Percentiles rank a stretch among this genome's conserved stretches.
Conservation (phyloP, 257 asterid genomes). For the Mentha longifolia region DNA sequence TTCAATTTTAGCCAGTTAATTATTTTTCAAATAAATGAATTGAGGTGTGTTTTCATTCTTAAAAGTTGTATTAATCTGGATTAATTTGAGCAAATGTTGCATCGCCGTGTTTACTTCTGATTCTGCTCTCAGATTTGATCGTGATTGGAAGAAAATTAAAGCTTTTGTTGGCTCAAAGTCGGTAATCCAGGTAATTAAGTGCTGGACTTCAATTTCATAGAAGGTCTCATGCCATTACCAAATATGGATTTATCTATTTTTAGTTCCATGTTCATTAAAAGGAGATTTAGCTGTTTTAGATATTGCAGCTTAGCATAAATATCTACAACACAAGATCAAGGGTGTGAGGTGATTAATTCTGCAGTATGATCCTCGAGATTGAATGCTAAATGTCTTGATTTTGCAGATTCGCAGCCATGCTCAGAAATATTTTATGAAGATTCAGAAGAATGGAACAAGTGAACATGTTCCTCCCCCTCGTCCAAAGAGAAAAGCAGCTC, state of each 20-base stretch:
- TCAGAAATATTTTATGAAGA: slow-evolving; percentile 83
- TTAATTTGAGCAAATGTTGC: too few relatives aligned
- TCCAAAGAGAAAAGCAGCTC: slow-evolving; percentile 88
- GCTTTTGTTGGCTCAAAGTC: slow-evolving; percentile 86
- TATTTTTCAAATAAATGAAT: too few relatives aligned
- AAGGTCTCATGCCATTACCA: too few relatives aligned
- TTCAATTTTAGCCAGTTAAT: too few relatives aligned
- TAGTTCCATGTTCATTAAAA: not conserved
- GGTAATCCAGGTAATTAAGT: slow-evolving; percentile 63
- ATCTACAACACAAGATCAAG: not conserved
- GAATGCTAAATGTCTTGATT: slow-evolving; percentile 22
- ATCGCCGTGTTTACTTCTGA: not conserved
- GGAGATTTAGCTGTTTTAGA: not conserved
- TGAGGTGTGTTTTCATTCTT: too few relatives aligned
- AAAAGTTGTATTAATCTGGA: too few relatives aligned
- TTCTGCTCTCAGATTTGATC: slow-evolving; percentile 63
- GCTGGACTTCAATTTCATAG: not conserved
- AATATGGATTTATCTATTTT: not conserved
- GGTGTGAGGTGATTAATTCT: not conserved
- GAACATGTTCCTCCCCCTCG: slow-evolving; percentile 94
- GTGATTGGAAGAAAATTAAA: slow-evolving; percentile 90
- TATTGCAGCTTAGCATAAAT: not conserved
- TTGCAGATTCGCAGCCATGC: slow-evolving; percentile 94
- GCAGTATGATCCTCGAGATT: not conserved
- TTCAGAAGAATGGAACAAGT: slow-evolving; percentile 74